Evolutionary conservation across 78 protist genomes (phyloP).

Genomic region (Dictyostelium purpureum): DNA sequence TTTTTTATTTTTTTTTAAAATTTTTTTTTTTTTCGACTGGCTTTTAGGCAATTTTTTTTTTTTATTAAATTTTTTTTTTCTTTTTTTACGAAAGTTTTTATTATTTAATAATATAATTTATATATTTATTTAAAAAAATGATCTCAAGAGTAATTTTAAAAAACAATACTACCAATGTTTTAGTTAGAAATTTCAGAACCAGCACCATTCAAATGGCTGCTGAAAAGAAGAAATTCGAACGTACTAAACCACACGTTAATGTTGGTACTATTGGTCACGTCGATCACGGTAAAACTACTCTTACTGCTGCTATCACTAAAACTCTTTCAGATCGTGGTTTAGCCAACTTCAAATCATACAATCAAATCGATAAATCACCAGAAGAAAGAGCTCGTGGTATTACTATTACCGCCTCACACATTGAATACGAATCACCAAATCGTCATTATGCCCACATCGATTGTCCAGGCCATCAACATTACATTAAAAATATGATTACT

Average conservation of each 20-base stretch:
- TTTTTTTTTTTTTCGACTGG: slow-evolving; percentile 7
- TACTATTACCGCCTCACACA: slow-evolving; percentile 96
- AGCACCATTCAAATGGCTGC: neutral
- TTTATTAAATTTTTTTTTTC: neutral
- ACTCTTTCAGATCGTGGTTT: slow-evolving; percentile 79
- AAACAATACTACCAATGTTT: neutral
- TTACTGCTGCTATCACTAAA: slow-evolving; percentile 97
- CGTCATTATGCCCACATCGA: slow-evolving; percentile 97
- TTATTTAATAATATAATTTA: neutral
- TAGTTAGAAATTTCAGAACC: slow-evolving; percentile 27
- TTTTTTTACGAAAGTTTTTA: neutral
- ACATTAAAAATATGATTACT: slow-evolving; percentile 98
- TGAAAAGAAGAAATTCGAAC: slow-evolving; percentile 71
- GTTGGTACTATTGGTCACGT: slow-evolving; percentile 99
- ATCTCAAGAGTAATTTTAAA: neutral
- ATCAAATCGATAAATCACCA: slow-evolving; percentile 94
- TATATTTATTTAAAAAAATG: neutral
- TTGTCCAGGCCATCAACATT: slow-evolving; percentile 98
- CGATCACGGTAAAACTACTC: slow-evolving; percentile 98
- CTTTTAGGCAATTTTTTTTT: too few species aligned
- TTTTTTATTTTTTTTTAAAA: neutral
- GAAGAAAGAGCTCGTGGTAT: slow-evolving; percentile 96
- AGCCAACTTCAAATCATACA: slow-evolving; percentile 88
- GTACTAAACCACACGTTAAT: slow-evolving; percentile 95
- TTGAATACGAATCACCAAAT: slow-evolving; percentile 91